Percentiles rank a stretch among this genome's conserved stretches.
These are phyloP conservation scores for Colletotrichum truncatum DNA, from an alignment of 2,329 filamentous ascomycete species.

Conservation along the genomic window DNA sequence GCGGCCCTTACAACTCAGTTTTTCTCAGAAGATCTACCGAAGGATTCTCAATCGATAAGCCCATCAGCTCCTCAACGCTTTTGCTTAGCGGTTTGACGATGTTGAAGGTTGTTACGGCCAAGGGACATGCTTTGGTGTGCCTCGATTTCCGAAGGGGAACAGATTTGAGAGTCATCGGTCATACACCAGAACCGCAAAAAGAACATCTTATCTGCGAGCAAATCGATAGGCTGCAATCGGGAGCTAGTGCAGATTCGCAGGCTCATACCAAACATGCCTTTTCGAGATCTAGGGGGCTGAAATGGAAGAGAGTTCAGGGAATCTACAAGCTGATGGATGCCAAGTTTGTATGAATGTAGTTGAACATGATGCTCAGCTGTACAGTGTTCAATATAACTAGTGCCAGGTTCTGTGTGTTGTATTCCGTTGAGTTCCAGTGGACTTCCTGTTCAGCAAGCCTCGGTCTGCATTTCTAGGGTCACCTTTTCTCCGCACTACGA, in stretches of 20 bases:
- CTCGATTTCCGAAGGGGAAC: neutral
- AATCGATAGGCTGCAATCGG: neutral
- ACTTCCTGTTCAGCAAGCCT: too few species aligned
- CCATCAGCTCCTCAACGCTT: slow-evolving; percentile 29
- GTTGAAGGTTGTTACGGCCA: neutral
- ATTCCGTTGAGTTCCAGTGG: too few species aligned
- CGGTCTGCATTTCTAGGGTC: too few species aligned
- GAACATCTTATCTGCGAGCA: neutral
- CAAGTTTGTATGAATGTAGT: neutral
- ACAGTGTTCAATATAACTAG: too few species aligned
- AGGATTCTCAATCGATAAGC: slow-evolving; percentile 37
- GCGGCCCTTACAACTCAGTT: slow-evolving; percentile 36
- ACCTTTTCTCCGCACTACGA: too few species aligned
- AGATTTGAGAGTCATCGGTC: neutral
- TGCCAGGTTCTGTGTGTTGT: too few species aligned
- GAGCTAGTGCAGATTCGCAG: neutral
- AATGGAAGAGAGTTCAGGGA: neutral
- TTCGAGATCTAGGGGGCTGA: neutral
- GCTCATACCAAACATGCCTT: neutral
- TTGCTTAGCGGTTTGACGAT: neutral
- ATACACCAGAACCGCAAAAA: neutral
- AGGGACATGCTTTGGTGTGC: neutral
- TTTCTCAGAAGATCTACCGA: slow-evolving; percentile 28
- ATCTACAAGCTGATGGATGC: neutral
- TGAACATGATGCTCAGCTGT: too few species aligned